Conservation (phyloP, 192 early-diverging fungal genomes). For the Diversispora epigaea region DNA sequence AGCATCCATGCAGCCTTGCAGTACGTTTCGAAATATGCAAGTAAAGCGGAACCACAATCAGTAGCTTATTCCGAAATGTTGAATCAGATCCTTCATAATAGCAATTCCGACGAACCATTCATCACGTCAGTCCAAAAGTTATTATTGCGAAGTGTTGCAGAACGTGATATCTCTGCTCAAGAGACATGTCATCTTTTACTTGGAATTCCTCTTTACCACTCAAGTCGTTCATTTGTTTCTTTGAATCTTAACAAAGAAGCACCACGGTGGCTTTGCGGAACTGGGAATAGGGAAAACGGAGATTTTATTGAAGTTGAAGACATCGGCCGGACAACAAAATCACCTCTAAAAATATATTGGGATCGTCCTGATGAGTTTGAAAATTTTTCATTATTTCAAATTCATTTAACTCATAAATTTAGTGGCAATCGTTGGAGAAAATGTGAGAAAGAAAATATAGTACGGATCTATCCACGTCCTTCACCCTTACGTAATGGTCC, state of each 20-base stretch:
- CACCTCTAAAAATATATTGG: not conserved
- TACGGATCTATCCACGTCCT: not conserved
- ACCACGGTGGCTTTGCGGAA: not conserved
- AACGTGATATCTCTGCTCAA: not conserved
- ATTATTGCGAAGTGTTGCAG: not conserved
- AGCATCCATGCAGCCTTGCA: not conserved
- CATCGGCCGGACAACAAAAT: not conserved
- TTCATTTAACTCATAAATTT: not conserved
- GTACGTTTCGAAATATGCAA: not conserved
- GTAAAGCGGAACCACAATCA: not conserved
- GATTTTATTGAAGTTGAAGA: not conserved
- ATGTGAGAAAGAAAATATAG: not conserved
- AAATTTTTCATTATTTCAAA: not conserved
- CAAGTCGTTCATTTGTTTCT: not conserved
- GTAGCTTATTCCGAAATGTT: not conserved
- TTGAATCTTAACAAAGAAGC: not conserved
- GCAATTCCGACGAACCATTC: not conserved
- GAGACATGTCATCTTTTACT: conserved; percentile 3
- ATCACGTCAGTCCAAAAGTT: not conserved
- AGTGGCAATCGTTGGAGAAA: not conserved
- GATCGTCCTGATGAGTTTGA: not conserved
- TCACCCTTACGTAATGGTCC: not conserved
- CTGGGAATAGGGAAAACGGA: not conserved
- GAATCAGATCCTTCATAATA: not conserved
- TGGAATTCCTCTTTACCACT: not conserved